These are phyloP conservation scores for Nakazawaea molendinolei DNA, from an alignment of 805 yeast species.

Conservation along the genomic window DNA sequence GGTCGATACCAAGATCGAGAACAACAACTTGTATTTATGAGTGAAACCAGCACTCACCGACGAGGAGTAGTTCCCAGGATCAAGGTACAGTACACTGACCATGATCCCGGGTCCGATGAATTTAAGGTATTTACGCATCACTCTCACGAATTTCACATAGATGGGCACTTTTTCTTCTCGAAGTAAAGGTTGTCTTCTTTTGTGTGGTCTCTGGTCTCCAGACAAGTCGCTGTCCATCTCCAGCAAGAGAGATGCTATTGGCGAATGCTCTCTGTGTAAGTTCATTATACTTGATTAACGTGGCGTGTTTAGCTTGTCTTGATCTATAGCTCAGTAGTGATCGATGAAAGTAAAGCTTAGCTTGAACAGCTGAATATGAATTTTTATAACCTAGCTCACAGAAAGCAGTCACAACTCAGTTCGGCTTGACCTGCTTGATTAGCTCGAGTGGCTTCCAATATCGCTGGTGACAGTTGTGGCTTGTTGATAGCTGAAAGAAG, in stretches of 20 bases:
- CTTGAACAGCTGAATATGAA: no score
- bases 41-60: conserved; percentile 86
- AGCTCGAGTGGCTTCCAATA: no score
- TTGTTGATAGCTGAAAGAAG: no score
- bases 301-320: no score
- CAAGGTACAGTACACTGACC: conserved; percentile 88
- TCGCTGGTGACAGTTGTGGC: no score
- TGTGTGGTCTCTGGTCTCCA: background rate
- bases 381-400: no score
- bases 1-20: conserved; percentile 71
- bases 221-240: conserved; percentile 6
- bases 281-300: no score
- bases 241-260: background rate
- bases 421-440: no score
- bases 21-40: conserved; percentile 65
- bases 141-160: conserved; percentile 12
- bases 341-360: no score
- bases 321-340: no score
- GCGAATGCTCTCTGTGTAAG: no score
- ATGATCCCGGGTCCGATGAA: conserved; percentile 86
- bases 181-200: background rate
- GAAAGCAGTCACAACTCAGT: no score
- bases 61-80: conserved; percentile 90
- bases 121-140: conserved; percentile 46
- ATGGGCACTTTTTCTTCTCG: background rate